Evolutionary conservation across 1,284 basidiomycete genomes (phyloP).

Genomic region (Heliocybe sulcata): DNA sequence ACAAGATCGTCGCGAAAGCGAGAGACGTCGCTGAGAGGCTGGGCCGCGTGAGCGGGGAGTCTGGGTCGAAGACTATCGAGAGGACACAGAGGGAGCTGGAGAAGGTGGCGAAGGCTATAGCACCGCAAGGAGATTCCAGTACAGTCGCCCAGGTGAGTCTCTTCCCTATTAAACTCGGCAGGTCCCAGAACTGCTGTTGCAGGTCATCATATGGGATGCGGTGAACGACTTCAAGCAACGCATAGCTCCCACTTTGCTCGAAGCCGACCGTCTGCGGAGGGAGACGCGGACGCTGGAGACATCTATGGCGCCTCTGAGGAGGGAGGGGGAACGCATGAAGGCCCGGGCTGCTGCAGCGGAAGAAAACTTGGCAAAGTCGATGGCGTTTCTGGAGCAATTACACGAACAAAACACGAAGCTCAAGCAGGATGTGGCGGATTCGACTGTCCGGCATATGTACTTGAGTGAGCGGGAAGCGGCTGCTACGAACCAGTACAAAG

Average conservation of each 20-base stretch:
- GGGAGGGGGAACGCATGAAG: not conserved
- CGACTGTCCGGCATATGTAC: too few species aligned
- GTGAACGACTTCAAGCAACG: not conserved
- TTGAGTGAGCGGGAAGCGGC: not conserved
- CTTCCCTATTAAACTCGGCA: not conserved
- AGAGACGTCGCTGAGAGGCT: not conserved
- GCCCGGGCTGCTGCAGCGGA: not conserved
- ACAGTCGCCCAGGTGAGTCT: not conserved
- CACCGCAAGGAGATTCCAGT: not conserved
- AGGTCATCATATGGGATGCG: not conserved
- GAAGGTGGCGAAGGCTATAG: not conserved
- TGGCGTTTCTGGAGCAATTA: not conserved
- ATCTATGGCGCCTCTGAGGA: not conserved
- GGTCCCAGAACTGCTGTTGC: not conserved
- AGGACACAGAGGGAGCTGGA: not conserved
- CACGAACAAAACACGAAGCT: not conserved
- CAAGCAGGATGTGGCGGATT: not conserved
- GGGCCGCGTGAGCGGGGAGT: not conserved
- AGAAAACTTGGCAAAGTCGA: not conserved
- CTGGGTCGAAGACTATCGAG: not conserved
- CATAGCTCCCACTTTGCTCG: not conserved
- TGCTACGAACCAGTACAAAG: not conserved
- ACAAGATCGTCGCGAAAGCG: not conserved
- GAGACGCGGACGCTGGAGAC: not conserved
- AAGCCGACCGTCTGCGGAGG: not conserved